Conservation (phyloP, 306 rosid genomes). For the Senna siamea region DNA sequence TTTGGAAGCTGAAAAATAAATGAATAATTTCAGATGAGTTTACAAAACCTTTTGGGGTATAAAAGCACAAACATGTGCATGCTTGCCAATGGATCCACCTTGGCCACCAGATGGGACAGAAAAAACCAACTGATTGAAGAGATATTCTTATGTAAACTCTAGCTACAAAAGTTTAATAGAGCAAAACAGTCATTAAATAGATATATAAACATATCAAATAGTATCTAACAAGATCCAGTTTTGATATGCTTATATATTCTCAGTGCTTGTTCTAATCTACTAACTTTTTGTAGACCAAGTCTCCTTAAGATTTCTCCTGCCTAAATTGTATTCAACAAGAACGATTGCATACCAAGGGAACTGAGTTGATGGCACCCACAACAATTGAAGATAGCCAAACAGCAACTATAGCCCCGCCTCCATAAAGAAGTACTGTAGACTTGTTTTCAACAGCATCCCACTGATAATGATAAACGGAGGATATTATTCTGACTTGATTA, state of each 20-base stretch:
- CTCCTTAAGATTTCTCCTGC: not conserved
- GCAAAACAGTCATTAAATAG: not conserved
- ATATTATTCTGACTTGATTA: constrained; percentile 34
- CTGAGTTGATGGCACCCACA: constrained; percentile 90
- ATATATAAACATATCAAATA: not conserved
- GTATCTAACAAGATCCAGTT: not conserved
- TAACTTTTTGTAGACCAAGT: not conserved
- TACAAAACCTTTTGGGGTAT: constrained; percentile 3
- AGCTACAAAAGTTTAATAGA: not conserved
- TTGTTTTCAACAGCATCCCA: constrained; percentile 99
- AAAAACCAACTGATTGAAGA: not conserved
- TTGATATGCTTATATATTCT: not conserved
- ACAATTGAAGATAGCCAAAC: constrained; percentile 91
- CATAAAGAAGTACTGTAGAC: constrained; percentile 87
- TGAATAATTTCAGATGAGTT: constrained; percentile 16
- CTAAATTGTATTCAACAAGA: constrained; percentile 3
- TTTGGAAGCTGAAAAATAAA: constrained; percentile 79
- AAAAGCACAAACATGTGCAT: constrained; percentile 25
- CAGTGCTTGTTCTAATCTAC: not conserved
- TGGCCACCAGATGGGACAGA: not conserved
- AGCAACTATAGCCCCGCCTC: constrained; percentile 88
- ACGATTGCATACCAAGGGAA: constrained; percentile 73
- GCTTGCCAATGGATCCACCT: not conserved
- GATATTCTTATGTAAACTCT: not conserved
- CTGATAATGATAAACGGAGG: constrained; percentile 49